These are phyloP conservation scores for Astrocystis sublimbata DNA, from an alignment of 495 filamentous ascomycete genomes.

Conservation along the genomic window DNA sequence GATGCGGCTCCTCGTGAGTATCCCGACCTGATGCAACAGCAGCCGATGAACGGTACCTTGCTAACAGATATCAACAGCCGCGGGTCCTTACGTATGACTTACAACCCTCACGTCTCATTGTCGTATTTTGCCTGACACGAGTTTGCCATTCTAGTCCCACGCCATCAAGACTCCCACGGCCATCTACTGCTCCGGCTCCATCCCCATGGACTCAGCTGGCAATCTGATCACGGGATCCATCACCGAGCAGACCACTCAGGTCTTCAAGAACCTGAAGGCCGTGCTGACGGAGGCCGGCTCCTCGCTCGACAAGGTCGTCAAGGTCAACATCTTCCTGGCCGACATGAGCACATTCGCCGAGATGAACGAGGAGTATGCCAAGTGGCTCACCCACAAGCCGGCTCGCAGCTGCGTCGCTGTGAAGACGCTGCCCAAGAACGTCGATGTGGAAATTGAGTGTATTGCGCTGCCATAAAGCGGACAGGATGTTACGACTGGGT, in stretches of 20 bases:
- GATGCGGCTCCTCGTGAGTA: slow-evolving; percentile 55
- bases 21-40: background rate
- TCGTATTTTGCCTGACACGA: background rate
- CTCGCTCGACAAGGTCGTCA: slow-evolving; percentile 72
- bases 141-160: slow-evolving; percentile 67
- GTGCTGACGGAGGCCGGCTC: slow-evolving; percentile 78
- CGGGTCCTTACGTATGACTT: slow-evolving; percentile 56
- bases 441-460: slow-evolving; percentile 91
- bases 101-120: background rate
- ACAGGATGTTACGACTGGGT: background rate
- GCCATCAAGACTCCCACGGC: slow-evolving; percentile 78
- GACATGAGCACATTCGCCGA: slow-evolving; percentile 82
- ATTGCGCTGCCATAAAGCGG: slow-evolving; percentile 66
- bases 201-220: slow-evolving; percentile 75
- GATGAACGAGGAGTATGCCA: slow-evolving; percentile 88
- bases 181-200: slow-evolving; percentile 93
- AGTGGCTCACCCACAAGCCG: slow-evolving; percentile 85
- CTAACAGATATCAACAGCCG: slow-evolving; percentile 40
- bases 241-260: slow-evolving; percentile 70
- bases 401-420: slow-evolving; percentile 93
- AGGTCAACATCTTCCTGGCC: slow-evolving; percentile 79
- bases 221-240: slow-evolving; percentile 76
- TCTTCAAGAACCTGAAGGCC: slow-evolving; percentile 75
- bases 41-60: slow-evolving; percentile 1
- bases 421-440: slow-evolving; percentile 84